Base-by-base conservation (phyloP, 495 filamentous ascomycete genomes). In the Penicillium cosmopolitanum region DNA sequence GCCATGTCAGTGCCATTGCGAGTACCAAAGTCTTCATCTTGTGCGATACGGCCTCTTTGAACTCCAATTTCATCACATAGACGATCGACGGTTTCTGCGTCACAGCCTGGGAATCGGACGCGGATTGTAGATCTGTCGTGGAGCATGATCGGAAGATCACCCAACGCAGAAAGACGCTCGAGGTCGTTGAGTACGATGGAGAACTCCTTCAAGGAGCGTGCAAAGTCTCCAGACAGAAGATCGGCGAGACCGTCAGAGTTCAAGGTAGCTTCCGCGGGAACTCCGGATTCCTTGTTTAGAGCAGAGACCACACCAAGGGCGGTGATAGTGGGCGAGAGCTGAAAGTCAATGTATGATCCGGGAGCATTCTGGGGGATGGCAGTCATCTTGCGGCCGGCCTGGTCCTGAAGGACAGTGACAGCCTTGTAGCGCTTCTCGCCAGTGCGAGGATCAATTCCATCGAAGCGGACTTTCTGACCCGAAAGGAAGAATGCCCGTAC, bases 31-130 rank as follows among this genome's bases (percentile, higher is more conserved):
- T 87, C 85, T 43, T 86, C 79, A 64, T 98, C 95, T 74, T 98
- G 88, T 16, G 77, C 63, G 9, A 97, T 84, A 15, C 91, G 77
- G 4, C 95, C 95, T 35, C 92, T 77, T 43, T 82, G 81, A 9
- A 97, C 77, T 16, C 89, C 90, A n/a, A 94, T 81, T 72, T 98
- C 95, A 47, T 90, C 82, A 69, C 93, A 97, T 0, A 97, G 80
- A 15, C 81, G 77, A 69, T 96, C 91, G 0, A 98, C 92, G 2
- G 89, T 90, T 5, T 88, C 85, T 0, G 84, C 85, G 66, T 97
- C 93, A 61, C 94, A 96, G 21, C 95, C 95, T 1, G 91, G 89
- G 69, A 98, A 98, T 36, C 91, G 87, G 3, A 98, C 89, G 11
- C 89, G 84, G 8, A 98, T 76, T 7, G 84, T 84, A 0, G 83